Evolutionary conservation across 768 basidiomycete genomes (phyloP).

Genomic region (Suillus ampliporus): DNA sequence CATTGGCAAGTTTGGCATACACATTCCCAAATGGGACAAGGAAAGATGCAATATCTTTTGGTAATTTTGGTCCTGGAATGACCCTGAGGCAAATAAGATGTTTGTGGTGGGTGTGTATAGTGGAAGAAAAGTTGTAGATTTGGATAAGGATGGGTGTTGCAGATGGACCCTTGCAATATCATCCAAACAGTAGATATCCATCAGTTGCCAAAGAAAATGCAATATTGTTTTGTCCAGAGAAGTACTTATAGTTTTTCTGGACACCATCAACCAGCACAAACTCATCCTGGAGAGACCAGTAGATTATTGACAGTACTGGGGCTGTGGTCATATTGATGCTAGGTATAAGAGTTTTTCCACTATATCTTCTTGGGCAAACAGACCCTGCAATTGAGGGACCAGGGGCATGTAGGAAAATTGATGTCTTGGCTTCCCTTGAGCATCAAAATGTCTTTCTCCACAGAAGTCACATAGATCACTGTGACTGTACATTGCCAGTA

Average conservation of each 20-base stretch:
- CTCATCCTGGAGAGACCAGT: conserved; percentile 29
- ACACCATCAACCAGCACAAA: conserved; percentile 36
- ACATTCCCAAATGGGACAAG: conserved; percentile 34
- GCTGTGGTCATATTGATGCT: background rate
- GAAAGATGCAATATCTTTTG: conserved; percentile 39
- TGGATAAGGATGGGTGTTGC: background rate
- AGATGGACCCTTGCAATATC: conserved; percentile 15
- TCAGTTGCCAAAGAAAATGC: conserved; percentile 50
- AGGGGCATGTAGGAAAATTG: conserved; percentile 46
- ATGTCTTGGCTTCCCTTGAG: background rate
- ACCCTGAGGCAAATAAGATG: conserved; percentile 37
- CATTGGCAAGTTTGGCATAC: conserved; percentile 17
- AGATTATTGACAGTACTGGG: conserved; percentile 25
- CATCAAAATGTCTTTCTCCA: background rate
- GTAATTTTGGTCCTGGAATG: conserved; percentile 42
- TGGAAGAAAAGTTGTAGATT: background rate
- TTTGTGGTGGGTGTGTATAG: background rate
- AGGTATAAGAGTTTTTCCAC: conserved; percentile 33
- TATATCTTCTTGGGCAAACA: conserved; percentile 25
- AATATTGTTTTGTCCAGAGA: conserved; percentile 44
- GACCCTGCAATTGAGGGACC: conserved; percentile 40
- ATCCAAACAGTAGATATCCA: conserved; percentile 47
- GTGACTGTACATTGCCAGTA: conserved; percentile 7
- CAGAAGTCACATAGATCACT: conserved; percentile 6
- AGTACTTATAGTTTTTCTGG: conserved; percentile 34